A percentile compares a stretch with the other conserved stretches of the same genome.
These are phyloP conservation scores for Penicillium waksmanii DNA, from an alignment of 495 filamentous ascomycete genomes.

Conservation along the genomic window DNA sequence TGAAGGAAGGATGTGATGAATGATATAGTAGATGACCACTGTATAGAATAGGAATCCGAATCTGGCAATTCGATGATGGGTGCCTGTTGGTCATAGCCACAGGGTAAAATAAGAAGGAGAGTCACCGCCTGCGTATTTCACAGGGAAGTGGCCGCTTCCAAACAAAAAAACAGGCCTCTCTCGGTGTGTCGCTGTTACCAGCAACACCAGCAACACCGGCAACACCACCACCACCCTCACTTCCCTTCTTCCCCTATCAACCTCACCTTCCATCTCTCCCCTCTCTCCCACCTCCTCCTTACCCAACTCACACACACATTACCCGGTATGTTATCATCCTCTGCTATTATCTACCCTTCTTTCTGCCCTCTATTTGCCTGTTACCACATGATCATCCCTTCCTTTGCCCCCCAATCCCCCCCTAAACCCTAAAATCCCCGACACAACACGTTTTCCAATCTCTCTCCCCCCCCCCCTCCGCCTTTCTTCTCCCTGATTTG, in stretches of 20 bases:
- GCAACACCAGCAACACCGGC: too few species aligned
- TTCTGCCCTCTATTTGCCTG: conserved; percentile 4
- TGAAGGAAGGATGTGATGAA: background rate
- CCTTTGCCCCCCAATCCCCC: conserved; percentile 12
- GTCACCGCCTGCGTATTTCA: too few species aligned
- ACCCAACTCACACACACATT: background rate
- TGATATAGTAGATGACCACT: background rate
- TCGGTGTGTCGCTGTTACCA: too few species aligned
- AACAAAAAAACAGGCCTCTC: too few species aligned
- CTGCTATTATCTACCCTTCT: conserved; percentile 22
- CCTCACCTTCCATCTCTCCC: conserved; percentile 7
- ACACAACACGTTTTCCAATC: conserved; percentile 36
- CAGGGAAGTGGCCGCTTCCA: too few species aligned
- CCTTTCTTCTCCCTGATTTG: conserved; percentile 7
- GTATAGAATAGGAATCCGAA: background rate
- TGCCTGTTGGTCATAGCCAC: too few species aligned
- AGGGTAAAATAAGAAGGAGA: too few species aligned
- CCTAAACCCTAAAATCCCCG: conserved; percentile 24
- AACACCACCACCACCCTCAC: too few species aligned
- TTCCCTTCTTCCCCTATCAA: conserved; percentile 9
- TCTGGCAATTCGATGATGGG: background rate
- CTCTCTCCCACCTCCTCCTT: background rate
- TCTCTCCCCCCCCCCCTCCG: conserved; percentile 24
- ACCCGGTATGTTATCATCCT: background rate
- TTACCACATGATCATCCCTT: conserved; percentile 16